phyloP scores from a whole-genome alignment of 169 alveolate species.

The Pseudocohnilembus persalinus region DNA sequence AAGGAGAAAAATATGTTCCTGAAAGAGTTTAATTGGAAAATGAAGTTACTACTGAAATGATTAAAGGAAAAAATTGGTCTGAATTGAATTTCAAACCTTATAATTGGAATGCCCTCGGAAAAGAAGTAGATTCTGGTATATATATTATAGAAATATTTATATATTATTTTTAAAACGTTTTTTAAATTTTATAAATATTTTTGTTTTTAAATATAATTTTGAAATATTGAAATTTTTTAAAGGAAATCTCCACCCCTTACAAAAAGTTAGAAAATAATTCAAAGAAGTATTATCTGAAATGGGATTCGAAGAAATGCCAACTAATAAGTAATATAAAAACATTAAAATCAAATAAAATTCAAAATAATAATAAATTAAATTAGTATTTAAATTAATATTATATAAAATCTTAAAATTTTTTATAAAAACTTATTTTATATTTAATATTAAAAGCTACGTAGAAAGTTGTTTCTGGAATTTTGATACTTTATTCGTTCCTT shows the following conservation, averaged over 20 bases:
- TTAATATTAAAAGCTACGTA: slow-evolving; percentile 76
- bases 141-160: no score
- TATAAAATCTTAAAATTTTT: no score
- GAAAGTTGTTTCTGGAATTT: slow-evolving; percentile 99
- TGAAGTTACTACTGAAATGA: slow-evolving; percentile 86
- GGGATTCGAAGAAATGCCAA: slow-evolving; percentile 99
- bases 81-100: slow-evolving; percentile 78
- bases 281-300: slow-evolving; percentile 86
- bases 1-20: slow-evolving; percentile 71
- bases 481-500: slow-evolving; percentile 99
- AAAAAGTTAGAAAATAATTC: slow-evolving; percentile 86
- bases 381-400: no score
- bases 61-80: slow-evolving; percentile 84
- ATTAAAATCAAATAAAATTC: no score
- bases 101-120: slow-evolving; percentile 67
- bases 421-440: not conserved
- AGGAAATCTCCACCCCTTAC: slow-evolving; percentile 92
- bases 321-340: slow-evolving; percentile 82
- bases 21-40: slow-evolving; percentile 74
- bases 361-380: no score
- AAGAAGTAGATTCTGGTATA: slow-evolving; percentile 48
- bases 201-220: slow-evolving; percentile 23
- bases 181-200: slow-evolving; percentile 9
- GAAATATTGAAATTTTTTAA: slow-evolving; percentile 80
- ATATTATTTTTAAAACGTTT: slow-evolving; percentile 3